Conservation (phyloP, 192 early-diverging fungal species). For the Coemansia biformis region DNA sequence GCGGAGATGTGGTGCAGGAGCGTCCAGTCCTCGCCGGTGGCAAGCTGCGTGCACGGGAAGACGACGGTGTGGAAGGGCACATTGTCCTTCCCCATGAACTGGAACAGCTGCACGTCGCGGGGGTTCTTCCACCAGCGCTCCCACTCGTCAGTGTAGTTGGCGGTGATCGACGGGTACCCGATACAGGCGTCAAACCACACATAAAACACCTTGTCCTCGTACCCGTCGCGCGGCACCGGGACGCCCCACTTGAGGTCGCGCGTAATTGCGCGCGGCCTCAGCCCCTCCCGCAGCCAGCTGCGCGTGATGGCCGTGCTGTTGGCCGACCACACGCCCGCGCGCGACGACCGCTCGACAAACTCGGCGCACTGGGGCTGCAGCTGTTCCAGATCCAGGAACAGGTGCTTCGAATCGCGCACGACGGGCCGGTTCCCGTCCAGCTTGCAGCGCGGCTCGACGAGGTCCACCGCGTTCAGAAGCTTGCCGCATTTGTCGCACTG, state of each 20-base stretch:
- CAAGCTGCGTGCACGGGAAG: slow-evolving; percentile 86
- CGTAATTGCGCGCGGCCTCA: slow-evolving; percentile 91
- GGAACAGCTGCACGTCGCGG: slow-evolving; percentile 88
- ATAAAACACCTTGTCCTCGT: slow-evolving; percentile 93
- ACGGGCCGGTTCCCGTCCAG: slow-evolving; percentile 78
- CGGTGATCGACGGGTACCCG: slow-evolving; percentile 97
- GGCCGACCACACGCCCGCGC: slow-evolving; percentile 77
- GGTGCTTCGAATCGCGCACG: slow-evolving; percentile 75
- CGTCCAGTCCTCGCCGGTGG: slow-evolving; percentile 86
- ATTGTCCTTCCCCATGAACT: slow-evolving; percentile 99
- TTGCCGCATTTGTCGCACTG: slow-evolving; percentile 96
- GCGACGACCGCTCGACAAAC: slow-evolving; percentile 66
- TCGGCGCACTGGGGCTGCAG: slow-evolving; percentile 70
- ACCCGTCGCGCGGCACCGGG: slow-evolving; percentile 79
- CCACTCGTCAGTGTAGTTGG: slow-evolving; percentile 91
- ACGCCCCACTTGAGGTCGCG: slow-evolving; percentile 99
- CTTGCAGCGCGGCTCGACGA: slow-evolving; percentile 93
- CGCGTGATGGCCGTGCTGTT: slow-evolving; percentile 87
- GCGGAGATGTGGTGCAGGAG: slow-evolving; percentile 86
- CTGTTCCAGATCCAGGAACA: slow-evolving; percentile 82
- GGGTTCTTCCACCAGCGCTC: slow-evolving; percentile 99
- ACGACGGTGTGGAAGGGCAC: slow-evolving; percentile 98
- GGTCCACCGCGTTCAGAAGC: slow-evolving; percentile 85
- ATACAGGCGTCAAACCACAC: slow-evolving; percentile 99
- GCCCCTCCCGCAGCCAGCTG: slow-evolving; percentile 90